Evolutionary conservation across 1,139 yeast genomes (phyloP), one percentile per base, ranked within the genome.

Genomic region (Debaryomycetaceae sp.): DNA sequence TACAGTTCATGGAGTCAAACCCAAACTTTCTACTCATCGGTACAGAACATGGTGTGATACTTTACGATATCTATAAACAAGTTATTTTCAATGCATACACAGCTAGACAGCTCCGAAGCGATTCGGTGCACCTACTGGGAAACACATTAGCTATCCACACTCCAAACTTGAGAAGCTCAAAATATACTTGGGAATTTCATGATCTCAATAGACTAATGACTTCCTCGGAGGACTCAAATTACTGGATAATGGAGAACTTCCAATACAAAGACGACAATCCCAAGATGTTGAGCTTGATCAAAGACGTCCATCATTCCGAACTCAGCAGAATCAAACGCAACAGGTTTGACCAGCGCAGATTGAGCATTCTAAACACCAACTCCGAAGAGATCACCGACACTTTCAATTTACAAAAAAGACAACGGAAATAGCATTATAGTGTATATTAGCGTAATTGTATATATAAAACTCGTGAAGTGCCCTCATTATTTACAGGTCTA

Each of bases 371-470:
- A 7, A 36, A 39, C 24, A 9, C 41, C 17, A 38, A 30, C 31
- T 43, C 47, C 17, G 63, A 57, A 22, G 68, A 62, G 13, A 44
- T 61, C 9, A 63, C 69, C 4, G 70, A 64, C 44, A 64, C 70
- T 2, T 64, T 64, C 46, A 47, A 49, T 31, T 37, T 49, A 28
- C 51, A 49, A 22, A 58, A 58, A 43, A 40, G 52, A 32, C 33
- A 44, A 24, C 52, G 47, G 44, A 36, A 43, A 36, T 35, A 40
- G 40, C 24, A 22, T 14, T 14, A 31, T 13, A 38, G 24, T 28
- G 35, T 35, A 22, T 41, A 40, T 45, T 22, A 33, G 13, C 32
- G 13, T 29, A 33, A 22, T 36, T n/a, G 24, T 31, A 19, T 34
- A 33, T 26, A 26, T 31, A 13, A 26, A 18, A 30, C 31, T 35